Base-by-base conservation (phyloP, 2,329 filamentous ascomycete genomes). In the Fusarium torreyae region DNA sequence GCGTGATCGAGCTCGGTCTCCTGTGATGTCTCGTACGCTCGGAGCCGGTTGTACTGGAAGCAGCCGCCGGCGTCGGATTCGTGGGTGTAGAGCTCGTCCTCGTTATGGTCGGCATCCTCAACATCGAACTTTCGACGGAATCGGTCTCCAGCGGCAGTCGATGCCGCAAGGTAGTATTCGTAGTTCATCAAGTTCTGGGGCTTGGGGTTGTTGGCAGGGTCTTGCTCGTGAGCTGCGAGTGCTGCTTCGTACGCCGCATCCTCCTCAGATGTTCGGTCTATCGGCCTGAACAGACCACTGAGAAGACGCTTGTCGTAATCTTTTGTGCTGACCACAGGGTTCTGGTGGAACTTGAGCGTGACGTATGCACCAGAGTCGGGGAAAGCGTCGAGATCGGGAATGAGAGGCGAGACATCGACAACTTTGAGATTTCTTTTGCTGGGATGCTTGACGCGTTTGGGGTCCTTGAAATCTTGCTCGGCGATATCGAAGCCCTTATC, bases 361-460 rank as follows among this genome's bases (percentile, higher is more conserved):
- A 91, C 87, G 75, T 92, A 92, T 64, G 89, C 89, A 56, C 90
- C 89, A 4, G 87, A 88, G 77, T 92, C 90, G 48, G 89, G 89
- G 81, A 91, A 91, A n/a, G 88, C 87, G 63, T 90, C 87, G 42
- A 90, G 83, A 73, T 92, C 90, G 7, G 90, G 90, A 18, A 92
- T 78, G 39, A 92, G 78, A 28, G 89, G 88, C 63, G 85, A 86
- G 18, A 87, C 86, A 43, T 89, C 87, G 17, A 90, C 83, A 5
- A 90, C 80, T 72, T 85, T 86, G 63, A 91, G 77, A 68, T 87
- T 76, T 71, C 82, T 85, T 79, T 89, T 90, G 48, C 83, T 84
- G 6, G 87, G 89, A 74, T 90, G 88, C 71, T 83, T 86, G 66
- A 89, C 81, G 40, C 83, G 81, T 66, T 79, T 83, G 66, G 82